Base-by-base conservation (phyloP, 176 grass and related monocot genomes). In the Avena eriantha region DNA sequence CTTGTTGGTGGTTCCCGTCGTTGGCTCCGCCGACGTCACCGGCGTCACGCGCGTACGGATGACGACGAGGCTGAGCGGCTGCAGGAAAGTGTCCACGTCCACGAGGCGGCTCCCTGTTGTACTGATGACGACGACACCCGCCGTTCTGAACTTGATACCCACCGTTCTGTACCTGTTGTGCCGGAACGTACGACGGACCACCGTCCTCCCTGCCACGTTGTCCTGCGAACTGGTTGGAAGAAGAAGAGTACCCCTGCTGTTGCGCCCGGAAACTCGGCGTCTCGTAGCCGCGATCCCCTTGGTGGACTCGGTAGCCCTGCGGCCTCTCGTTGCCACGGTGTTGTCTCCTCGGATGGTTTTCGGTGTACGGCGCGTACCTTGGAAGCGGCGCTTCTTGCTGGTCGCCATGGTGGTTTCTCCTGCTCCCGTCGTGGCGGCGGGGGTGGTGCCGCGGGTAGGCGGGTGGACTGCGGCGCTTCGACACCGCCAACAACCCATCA, bases 21-120 rank as follows among this genome's bases (percentile, higher is more conserved):
- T 54, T 54, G 51, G 51, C 51, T 53, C 22, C 9, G 36, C 64
- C 43, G 45, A 45, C 36, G 22, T 7, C 54, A 9, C 45, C 56
- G 66, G 17, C 68, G 8, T 66, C 67, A 19, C 67, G 76, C 3
- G 82, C 57, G 47, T 85, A 66, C n/a, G 76, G 82, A 8, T 41
- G 39, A 4, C 64, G 68, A 19, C 51, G 73, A 39, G 31, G 65
- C 72, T 35, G 45, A 5, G 11, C n/a, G 4, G 41, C 7, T 1
- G 46, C 39, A 41, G 6, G 1, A 10, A 41, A 31, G n/a, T 17
- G 36, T 4, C 39, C 70, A 7, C 68, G 48, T 3, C 23, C 69
- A 24, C 68, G 33, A 5, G 69, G 4, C 35, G 35, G 34, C 53
- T 77, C 83, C 49, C 35, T 11, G 24, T 71, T 11, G 24, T 86